phyloP scores from a whole-genome alignment of 2,329 filamentous ascomycete species.

The Alternaria burnsii region DNA sequence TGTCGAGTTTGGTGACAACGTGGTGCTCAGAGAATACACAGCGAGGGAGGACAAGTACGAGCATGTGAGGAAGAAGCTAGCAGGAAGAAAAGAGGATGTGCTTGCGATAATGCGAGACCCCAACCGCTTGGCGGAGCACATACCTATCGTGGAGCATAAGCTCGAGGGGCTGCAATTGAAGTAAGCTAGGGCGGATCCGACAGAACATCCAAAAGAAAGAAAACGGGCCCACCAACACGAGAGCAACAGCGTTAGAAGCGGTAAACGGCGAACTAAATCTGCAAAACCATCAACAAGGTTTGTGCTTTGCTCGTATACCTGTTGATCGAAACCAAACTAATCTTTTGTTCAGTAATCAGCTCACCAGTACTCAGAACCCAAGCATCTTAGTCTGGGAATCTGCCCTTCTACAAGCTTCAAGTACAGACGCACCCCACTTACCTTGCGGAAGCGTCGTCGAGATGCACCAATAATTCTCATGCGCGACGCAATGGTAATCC shows the following conservation, averaged over 20 bases:
- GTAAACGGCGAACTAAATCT: neutral
- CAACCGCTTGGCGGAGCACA: conserved; percentile 66
- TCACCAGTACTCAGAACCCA: neutral
- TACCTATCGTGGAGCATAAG: conserved; percentile 74
- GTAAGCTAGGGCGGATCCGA: conserved; percentile 25
- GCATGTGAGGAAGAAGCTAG: conserved; percentile 69
- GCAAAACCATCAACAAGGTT: neutral
- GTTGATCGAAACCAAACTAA: neutral
- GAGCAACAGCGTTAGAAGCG: neutral
- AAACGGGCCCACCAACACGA: neutral
- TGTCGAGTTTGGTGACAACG: conserved; percentile 81
- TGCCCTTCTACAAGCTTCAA: neutral
- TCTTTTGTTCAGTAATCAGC: neutral
- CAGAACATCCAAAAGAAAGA: neutral
- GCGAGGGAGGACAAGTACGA: conserved; percentile 85
- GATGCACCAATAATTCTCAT: neutral
- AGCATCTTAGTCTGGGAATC: neutral
- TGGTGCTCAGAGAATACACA: conserved; percentile 88
- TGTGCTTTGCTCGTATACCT: neutral
- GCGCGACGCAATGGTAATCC: neutral
- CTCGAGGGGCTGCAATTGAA: conserved; percentile 64
- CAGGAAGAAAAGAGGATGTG: conserved; percentile 71
- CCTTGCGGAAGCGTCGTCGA: neutral
- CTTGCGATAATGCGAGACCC: conserved; percentile 80
- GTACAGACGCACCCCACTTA: neutral